Percentiles rank a stretch among this genome's conserved stretches.
phyloP scores from a whole-genome alignment of 2,329 filamentous ascomycete genomes.

The Drechmeria coniospora region DNA sequence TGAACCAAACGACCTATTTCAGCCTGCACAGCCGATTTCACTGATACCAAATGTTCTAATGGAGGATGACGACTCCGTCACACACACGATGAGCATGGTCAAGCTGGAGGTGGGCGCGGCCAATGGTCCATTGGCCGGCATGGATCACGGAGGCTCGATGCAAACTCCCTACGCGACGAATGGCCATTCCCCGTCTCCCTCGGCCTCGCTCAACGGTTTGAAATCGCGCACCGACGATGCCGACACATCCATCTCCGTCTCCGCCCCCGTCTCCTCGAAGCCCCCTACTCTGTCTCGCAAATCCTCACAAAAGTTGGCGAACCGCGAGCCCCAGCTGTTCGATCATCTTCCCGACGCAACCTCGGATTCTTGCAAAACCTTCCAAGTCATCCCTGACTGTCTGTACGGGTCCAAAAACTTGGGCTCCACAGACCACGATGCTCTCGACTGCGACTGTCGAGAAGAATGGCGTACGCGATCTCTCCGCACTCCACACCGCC shows the following conservation, averaged over 20 bases:
- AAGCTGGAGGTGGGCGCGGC: slow-evolving; percentile 25
- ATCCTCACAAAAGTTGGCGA: slow-evolving; percentile 48
- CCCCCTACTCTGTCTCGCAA: slow-evolving; percentile 60
- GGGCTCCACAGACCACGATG: slow-evolving; percentile 77
- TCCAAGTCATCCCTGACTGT: slow-evolving; percentile 71
- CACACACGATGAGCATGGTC: slow-evolving; percentile 26
- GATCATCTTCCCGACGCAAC: slow-evolving; percentile 65
- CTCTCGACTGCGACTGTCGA: slow-evolving; percentile 85
- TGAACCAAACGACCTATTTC: not conserved
- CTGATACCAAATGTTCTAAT: slow-evolving; percentile 11
- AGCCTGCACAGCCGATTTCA: not conserved
- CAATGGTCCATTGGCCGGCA: slow-evolving; percentile 23
- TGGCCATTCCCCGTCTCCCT: slow-evolving; percentile 19
- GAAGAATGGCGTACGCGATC: slow-evolving; percentile 79
- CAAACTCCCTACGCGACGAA: slow-evolving; percentile 17
- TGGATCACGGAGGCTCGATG: slow-evolving; percentile 23
- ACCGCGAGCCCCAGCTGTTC: slow-evolving; percentile 52
- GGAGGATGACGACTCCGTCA: slow-evolving; percentile 26
- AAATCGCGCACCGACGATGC: slow-evolving; percentile 32
- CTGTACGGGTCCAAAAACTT: slow-evolving; percentile 85
- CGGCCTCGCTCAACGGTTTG: slow-evolving; percentile 26
- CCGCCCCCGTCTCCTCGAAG: slow-evolving; percentile 34
- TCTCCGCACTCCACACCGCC: slow-evolving; percentile 3
- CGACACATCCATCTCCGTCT: too few species aligned
- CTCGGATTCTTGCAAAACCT: slow-evolving; percentile 56